phyloP scores from a whole-genome alignment of 768 basidiomycete genomes.

The Tremella yokohamensis region DNA sequence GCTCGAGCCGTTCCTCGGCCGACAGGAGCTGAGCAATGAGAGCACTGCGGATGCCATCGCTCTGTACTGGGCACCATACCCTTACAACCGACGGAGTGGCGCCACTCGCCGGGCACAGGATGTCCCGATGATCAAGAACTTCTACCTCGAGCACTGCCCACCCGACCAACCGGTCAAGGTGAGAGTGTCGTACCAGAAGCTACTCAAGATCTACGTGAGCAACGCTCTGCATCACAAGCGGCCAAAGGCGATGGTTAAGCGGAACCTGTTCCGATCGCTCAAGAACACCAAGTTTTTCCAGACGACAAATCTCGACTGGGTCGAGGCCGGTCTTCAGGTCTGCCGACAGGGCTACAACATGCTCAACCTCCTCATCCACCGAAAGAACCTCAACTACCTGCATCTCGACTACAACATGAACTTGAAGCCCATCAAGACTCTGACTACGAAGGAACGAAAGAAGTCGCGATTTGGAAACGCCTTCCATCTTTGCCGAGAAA shows the following conservation, averaged over 20 bases:
- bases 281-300: conserved; percentile 99
- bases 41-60: conserved; percentile 94
- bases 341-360: conserved; percentile 99
- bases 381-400: conserved; percentile 71
- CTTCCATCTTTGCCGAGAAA: conserved; percentile 90
- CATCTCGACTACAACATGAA: conserved; percentile 99
- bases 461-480: conserved; percentile 99
- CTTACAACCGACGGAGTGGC: conserved; percentile 87
- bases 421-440: conserved; percentile 85
- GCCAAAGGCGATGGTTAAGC: conserved; percentile 97
- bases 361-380: conserved; percentile 96
- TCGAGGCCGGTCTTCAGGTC: conserved; percentile 96
- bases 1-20: conserved; percentile 73
- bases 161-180: conserved; percentile 95
- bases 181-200: conserved; percentile 97
- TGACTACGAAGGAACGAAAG: conserved; percentile 98
- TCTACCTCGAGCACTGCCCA: conserved; percentile 98
- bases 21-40: conserved; percentile 78
- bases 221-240: conserved; percentile 84
- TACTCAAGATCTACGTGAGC: conserved; percentile 86
- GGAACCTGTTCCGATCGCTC: conserved; percentile 76
- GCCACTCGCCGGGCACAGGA: conserved; percentile 92
- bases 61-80: conserved; percentile 97
- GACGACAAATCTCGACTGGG: conserved; percentile 96
- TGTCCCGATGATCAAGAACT: conserved; percentile 91